Percentiles rank a stretch among this genome's conserved stretches.
phyloP scores from a whole-genome alignment of 768 basidiomycete genomes.

The Serendipita sp. region DNA sequence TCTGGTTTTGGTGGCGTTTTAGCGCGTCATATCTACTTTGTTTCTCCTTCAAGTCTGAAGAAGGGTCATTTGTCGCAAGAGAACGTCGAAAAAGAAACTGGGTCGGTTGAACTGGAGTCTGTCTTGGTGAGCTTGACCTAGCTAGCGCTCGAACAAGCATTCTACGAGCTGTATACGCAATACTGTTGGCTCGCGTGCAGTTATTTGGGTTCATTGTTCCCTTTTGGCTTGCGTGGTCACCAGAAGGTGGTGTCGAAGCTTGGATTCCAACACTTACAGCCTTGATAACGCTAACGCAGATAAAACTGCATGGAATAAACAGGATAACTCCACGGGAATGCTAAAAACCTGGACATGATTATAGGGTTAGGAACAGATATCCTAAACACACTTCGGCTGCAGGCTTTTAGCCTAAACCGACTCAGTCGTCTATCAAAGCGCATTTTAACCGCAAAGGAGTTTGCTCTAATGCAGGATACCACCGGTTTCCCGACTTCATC shows the following conservation, averaged over 20 bases:
- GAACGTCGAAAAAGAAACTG: background rate
- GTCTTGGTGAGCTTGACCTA: too few species aligned
- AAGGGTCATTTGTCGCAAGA: background rate
- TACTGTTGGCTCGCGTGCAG: too few species aligned
- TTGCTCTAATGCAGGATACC: background rate
- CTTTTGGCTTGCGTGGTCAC: too few species aligned
- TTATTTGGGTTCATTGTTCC: too few species aligned
- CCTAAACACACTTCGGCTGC: slow-evolving; percentile 8
- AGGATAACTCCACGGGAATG: too few species aligned
- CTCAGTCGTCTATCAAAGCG: background rate
- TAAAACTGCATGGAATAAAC: too few species aligned
- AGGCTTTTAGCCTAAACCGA: background rate
- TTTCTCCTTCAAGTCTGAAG: background rate
- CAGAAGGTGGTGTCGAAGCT: too few species aligned
- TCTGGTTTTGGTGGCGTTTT: background rate
- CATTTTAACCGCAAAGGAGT: background rate
- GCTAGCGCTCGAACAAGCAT: too few species aligned
- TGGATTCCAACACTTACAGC: too few species aligned
- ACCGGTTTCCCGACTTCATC: background rate
- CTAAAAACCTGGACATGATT: slow-evolving; percentile 6
- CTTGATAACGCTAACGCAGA: too few species aligned
- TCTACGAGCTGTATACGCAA: too few species aligned
- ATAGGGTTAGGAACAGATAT: slow-evolving; percentile 12
- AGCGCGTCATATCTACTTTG: background rate
- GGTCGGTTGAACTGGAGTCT: background rate